Evolutionary conservation across 1,284 basidiomycete species (phyloP), one percentile per base, ranked within the genome.

Genomic region (Marasmius sp.): DNA sequence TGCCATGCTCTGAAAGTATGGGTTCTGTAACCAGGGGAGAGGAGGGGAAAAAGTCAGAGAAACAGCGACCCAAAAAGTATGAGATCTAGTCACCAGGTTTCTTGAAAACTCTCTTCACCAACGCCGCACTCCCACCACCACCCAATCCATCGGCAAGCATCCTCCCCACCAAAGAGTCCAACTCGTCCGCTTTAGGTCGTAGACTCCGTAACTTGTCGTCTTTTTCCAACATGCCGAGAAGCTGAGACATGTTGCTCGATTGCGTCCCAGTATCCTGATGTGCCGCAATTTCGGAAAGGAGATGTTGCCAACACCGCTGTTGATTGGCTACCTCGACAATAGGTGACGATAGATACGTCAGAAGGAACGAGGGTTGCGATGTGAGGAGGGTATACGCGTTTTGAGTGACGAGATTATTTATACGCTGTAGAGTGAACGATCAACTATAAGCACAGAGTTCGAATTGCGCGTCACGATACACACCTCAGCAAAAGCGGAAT

Each of bases 301-400:
- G 68, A 0, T 70, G 67, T 38, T 78, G 77, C 85, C 85, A 87
- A 4, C 83, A 68, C 1, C 66, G 59, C 7, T 72, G 63, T 27
- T 72, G 72, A 6, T 70, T 72, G 3, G 56, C 57, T n/a, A 77
- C 69, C 41, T 79, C 71, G 16, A 73, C 72, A 3, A 83, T 16
- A 6, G 16, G 75, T 61, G 79, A 69, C 9, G 72, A 64, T 38
- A 88, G 72, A 65, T 87, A 88, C 0, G 80, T 73, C 0, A 82
- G 71, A 2, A 88, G 69, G 0, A 88, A 73, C 0, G 75, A 60
- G 1, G 82, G 79, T 18, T 14, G 16, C 1, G 79, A 78, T 0
- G 74, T 65, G 45, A 88, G 69, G 8, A 90, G 71, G 0, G 68
- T 66, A 50, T 74, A 69, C 1, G 80, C 71, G 58, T 85, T 72